Conservation (phyloP, 2,329 filamentous ascomycete species). For the Exophiala xenobiotica region DNA sequence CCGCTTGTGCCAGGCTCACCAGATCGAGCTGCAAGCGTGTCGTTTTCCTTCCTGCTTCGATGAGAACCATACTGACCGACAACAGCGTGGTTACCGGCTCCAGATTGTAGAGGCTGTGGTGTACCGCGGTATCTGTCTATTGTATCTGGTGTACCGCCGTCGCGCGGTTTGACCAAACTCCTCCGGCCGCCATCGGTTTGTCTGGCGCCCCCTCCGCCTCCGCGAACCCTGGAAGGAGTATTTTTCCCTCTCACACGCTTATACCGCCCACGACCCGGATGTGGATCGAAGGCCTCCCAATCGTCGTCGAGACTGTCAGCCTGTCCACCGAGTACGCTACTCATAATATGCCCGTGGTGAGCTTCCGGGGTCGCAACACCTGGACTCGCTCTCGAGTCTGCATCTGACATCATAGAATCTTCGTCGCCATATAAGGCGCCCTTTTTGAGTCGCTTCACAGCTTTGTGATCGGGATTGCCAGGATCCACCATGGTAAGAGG, state of each 20-base stretch:
- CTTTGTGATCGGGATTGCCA: conserved; percentile 39
- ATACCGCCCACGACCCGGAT: conserved; percentile 39
- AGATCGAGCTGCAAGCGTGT: conserved; percentile 31
- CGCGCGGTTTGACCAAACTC: conserved; percentile 45
- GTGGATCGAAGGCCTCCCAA: conserved; percentile 37
- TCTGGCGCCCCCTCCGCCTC: conserved; percentile 37
- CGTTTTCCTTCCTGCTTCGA: conserved; percentile 15
- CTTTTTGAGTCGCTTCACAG: conserved; percentile 47
- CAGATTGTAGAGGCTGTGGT: conserved; percentile 38
- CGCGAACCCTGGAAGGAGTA: conserved; percentile 32
- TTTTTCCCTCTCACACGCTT: conserved; percentile 37
- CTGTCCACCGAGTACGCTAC: conserved; percentile 23
- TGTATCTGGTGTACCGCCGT: conserved; percentile 36
- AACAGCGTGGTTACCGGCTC: conserved; percentile 42
- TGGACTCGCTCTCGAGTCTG: conserved; percentile 30
- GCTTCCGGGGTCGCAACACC: conserved; percentile 22
- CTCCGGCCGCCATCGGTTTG: conserved; percentile 31
- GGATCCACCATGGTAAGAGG: conserved; percentile 26
- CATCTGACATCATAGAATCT: conserved; percentile 28
- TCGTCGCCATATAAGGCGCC: conserved; percentile 32
- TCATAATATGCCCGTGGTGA: conserved; percentile 23
- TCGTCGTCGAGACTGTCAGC: conserved; percentile 40
- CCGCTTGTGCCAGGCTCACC: conserved; percentile 33
- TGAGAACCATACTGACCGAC: conserved; percentile 39
- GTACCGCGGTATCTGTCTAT: conserved; percentile 23